Conservation (phyloP, 208 protist species). For the Crithidia sp. region DNA sequence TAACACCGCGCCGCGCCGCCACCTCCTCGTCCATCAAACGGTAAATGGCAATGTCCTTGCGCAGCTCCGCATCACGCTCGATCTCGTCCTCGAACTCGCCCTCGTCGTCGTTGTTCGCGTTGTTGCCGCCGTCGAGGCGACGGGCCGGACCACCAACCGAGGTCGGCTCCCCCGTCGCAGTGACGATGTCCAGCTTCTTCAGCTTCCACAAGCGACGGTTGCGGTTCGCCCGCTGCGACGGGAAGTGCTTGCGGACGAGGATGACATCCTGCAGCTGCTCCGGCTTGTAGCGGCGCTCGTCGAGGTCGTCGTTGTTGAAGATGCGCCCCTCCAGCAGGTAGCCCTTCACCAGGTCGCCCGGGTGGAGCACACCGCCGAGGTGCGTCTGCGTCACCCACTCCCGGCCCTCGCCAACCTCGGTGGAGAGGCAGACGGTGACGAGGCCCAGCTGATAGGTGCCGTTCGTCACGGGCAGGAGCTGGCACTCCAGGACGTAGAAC, state of each 20-base stretch:
- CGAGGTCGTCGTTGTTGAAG: constrained; percentile 93
- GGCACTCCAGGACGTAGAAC: constrained; percentile 96
- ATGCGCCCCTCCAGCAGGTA: constrained; percentile 92
- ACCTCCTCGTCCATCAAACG: constrained; percentile 65
- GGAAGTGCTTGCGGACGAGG: constrained; percentile 94
- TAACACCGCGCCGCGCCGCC: constrained; percentile 28
- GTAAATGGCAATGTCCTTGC: constrained; percentile 86
- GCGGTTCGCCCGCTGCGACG: constrained; percentile 72
- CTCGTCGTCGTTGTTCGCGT: constrained; percentile 47
- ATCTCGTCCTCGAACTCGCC: constrained; percentile 89
- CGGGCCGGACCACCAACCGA: constrained; percentile 22
- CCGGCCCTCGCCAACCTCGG: constrained; percentile 96
- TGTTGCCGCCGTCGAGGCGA: constrained; percentile 17
- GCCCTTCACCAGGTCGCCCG: constrained; percentile 95
- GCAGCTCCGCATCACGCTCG: constrained; percentile 83
- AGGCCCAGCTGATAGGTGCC: constrained; percentile 92
- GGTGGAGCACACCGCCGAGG: constrained; percentile 92
- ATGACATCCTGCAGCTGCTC: constrained; percentile 92
- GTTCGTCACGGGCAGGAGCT: constrained; percentile 78
- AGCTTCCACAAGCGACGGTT: constrained; percentile 80
- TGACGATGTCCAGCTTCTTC: constrained; percentile 81
- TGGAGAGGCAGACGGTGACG: constrained; percentile 94
- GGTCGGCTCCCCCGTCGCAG: constrained; percentile 52
- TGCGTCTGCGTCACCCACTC: constrained; percentile 94
- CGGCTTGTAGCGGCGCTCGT: constrained; percentile 68